Percentiles rank a stretch among this genome's conserved stretches.
Conservation (phyloP, 306 rosid genomes). For the Casuarina cunninghamiana region DNA sequence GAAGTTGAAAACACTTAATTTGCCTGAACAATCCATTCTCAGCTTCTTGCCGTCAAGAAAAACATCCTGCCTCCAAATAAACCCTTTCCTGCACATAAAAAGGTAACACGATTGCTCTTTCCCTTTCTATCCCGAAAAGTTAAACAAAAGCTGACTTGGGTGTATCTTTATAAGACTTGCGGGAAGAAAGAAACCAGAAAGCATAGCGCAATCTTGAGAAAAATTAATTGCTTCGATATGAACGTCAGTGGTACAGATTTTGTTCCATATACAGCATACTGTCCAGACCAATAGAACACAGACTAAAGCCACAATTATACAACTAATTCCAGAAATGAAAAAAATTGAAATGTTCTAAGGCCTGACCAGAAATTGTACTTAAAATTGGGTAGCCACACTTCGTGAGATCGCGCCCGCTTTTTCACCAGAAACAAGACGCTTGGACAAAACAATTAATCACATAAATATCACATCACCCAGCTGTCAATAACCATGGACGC, state of each 20-base stretch:
- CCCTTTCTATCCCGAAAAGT: neutral
- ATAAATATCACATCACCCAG: neutral
- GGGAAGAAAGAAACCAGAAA: neutral
- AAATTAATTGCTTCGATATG: neutral
- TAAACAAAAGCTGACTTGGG: neutral
- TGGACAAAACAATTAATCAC: neutral
- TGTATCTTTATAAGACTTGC: neutral
- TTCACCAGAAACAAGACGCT: constrained; percentile 3
- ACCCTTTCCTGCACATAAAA: neutral
- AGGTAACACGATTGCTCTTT: neutral
- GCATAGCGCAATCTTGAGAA: neutral
- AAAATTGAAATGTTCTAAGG: neutral
- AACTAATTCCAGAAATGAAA: neutral
- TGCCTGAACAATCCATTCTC: neutral
- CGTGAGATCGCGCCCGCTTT: neutral
- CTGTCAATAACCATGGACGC: neutral
- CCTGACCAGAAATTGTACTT: neutral
- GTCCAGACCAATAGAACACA: neutral
- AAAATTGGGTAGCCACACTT: neutral
- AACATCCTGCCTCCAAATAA: neutral
- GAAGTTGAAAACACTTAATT: neutral
- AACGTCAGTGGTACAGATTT: neutral
- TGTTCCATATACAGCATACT: neutral
- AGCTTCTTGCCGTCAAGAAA: neutral
- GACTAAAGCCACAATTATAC: neutral